These are phyloP conservation scores for Astrocystis sublimbata DNA, from an alignment of 495 filamentous ascomycete species.

Conservation along the genomic window DNA sequence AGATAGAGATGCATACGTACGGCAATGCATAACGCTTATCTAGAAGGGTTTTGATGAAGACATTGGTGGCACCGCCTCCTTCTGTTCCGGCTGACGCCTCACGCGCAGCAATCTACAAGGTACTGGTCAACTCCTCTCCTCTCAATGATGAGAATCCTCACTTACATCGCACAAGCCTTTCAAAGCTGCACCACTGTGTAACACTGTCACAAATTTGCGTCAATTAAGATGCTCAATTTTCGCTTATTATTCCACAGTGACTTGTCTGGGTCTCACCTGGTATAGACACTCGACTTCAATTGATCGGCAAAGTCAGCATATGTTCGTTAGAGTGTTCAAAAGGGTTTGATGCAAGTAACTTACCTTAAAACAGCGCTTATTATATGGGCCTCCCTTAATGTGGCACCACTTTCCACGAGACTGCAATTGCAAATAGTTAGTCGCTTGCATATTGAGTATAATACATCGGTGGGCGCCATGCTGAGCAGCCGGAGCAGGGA, in stretches of 20 bases:
- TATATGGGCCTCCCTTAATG: slow-evolving; percentile 87
- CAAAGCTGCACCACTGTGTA: slow-evolving; percentile 90
- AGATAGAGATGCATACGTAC: slow-evolving; percentile 6
- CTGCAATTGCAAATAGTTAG: slow-evolving; percentile 2
- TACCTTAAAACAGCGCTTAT: slow-evolving; percentile 78
- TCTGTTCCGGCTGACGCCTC: slow-evolving; percentile 72
- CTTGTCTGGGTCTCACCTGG: slow-evolving; percentile 12
- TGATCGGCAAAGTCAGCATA: slow-evolving; percentile 7
- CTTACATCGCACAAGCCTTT: slow-evolving; percentile 76
- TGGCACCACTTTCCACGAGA: slow-evolving; percentile 68
- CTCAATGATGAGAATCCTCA: background rate
- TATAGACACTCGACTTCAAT: slow-evolving; percentile 17
- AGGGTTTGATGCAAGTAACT: slow-evolving; percentile 55
- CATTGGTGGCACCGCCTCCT: slow-evolving; percentile 79
- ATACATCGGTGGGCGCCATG: background rate
- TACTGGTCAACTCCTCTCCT: background rate
- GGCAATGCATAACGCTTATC: slow-evolving; percentile 98
- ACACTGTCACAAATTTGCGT: slow-evolving; percentile 49
- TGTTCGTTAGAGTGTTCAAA: no score
- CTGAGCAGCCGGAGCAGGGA: no score
- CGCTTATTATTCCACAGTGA: background rate
- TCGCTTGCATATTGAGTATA: background rate
- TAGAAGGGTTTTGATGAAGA: slow-evolving; percentile 86
- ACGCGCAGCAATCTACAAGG: slow-evolving; percentile 68
- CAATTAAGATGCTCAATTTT: slow-evolving; percentile 48